phyloP scores from a whole-genome alignment of 2,329 filamentous ascomycete genomes.

The Nothopassalora personata region DNA sequence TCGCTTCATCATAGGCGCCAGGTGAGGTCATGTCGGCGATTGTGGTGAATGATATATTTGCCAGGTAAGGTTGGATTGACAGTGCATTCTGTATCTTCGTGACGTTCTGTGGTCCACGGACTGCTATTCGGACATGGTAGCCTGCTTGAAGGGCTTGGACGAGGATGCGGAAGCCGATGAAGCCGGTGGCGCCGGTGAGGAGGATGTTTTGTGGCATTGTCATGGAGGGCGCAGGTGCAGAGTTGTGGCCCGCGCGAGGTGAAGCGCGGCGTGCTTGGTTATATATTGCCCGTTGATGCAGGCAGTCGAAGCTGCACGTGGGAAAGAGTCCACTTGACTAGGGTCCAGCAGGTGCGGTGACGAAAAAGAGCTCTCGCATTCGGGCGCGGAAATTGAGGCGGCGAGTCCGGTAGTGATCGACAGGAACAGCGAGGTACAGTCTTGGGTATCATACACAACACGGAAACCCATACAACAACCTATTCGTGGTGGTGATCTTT shows the following conservation, averaged over 20 bases:
- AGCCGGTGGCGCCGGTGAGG: constrained; percentile 24
- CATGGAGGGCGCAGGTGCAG: background rate
- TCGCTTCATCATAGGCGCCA: constrained; percentile 34
- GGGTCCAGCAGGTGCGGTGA: background rate
- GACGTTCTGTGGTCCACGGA: constrained; percentile 14
- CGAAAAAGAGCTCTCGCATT: background rate
- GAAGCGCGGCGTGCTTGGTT: background rate
- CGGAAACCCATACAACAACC: background rate
- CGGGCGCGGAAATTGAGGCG: background rate
- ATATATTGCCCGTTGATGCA: background rate
- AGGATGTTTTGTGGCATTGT: background rate
- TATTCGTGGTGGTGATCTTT: background rate
- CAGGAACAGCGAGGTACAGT: background rate
- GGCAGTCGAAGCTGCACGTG: background rate
- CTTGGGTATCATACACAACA: background rate
- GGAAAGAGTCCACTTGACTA: background rate
- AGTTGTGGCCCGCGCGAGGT: background rate
- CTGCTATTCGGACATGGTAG: constrained; percentile 17
- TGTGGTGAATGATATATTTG: constrained; percentile 29
- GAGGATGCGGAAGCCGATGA: constrained; percentile 28
- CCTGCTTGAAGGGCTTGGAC: constrained; percentile 17
- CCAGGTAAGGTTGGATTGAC: background rate
- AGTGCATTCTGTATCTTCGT: background rate
- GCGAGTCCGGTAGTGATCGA: background rate
- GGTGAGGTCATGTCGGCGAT: constrained; percentile 30